Base-by-base conservation (phyloP, 371 early-diverging fungal genomes). In the Lichtheimia ramosa region DNA sequence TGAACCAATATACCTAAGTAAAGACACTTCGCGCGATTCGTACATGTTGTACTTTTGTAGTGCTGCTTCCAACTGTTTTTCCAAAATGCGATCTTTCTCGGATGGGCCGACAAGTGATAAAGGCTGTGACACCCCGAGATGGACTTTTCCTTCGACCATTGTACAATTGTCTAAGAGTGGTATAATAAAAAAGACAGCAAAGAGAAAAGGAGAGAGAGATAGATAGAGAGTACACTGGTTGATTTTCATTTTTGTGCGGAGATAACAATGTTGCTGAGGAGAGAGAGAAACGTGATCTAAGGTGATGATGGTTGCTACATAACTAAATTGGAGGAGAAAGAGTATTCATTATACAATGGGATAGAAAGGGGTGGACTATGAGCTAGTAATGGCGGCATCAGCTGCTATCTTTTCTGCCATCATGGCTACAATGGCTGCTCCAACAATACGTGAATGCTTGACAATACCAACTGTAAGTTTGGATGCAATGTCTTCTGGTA, bases 401-500 rank as follows among this genome's bases (percentile, higher is more conserved):
- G 21, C n/a, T 18, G 70, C 62, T 34, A 74, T 77, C 50, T 80
- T 80, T 41, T 80, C 77, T 5, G 84, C 90, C 73, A 91, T 82
- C 81, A 89, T 90, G 13, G 93, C 93, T 48, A 92, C 89, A 56
- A 93, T 82, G 42, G 90, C 93, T 27, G 93, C 93, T 41, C 94
- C 94, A 12, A 90, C 89, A 21, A 92, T 89, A 23, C 88, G 85
- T 3, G 91, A 91, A 64, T 92, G 91, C 58, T 85, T 83, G 14
- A 90, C 85, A 13, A 89, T 69, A 7, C 75, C 81, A 13, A 87
- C 77, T 10, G 76, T 77, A 28, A 87, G 69, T 75, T 79, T 91
- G 68, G 83, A 74, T 48, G 88, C 87, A 64, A 89, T 85, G 34
- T 93, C 86, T 21, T 83, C 84, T 21, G 92, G 92, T 20, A 95